Percentiles rank a stretch among this genome's conserved stretches.
Conservation (phyloP, 306 rosid species). For the Cucumis hystrix region DNA sequence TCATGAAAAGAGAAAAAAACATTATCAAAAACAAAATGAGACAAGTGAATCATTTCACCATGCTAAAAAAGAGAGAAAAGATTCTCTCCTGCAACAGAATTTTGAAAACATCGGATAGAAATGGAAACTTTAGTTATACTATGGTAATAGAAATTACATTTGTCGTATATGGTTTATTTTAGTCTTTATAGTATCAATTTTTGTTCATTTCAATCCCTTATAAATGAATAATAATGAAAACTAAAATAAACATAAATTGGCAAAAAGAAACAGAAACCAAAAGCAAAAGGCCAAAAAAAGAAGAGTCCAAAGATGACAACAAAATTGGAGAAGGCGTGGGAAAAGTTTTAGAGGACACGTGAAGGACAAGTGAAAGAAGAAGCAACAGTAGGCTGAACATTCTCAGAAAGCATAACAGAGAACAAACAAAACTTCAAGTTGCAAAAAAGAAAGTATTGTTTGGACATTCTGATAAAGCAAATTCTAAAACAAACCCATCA, state of each 20-base stretch:
- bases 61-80: not conserved
- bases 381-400: not conserved
- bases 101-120: not conserved
- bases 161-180: too few species aligned
- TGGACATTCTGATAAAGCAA: conserved; percentile 1
- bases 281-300: too few species aligned
- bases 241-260: too few species aligned
- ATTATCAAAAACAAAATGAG: not conserved
- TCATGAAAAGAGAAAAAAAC: not conserved
- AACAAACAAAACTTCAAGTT: not conserved
- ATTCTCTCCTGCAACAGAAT: not conserved
- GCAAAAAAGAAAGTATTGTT: not conserved
- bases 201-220: too few species aligned
- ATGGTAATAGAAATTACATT: too few species aligned
- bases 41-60: not conserved
- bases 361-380: not conserved
- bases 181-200: too few species aligned
- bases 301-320: not conserved
- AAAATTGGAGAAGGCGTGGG: not conserved
- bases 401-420: not conserved
- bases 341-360: not conserved
- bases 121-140: not conserved
- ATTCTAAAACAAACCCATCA: not conserved
- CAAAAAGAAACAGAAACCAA: too few species aligned
- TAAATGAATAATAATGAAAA: too few species aligned